Conservation (phyloP, 2,329 filamentous ascomycete species). For the Trichoderma brevicompactum region DNA sequence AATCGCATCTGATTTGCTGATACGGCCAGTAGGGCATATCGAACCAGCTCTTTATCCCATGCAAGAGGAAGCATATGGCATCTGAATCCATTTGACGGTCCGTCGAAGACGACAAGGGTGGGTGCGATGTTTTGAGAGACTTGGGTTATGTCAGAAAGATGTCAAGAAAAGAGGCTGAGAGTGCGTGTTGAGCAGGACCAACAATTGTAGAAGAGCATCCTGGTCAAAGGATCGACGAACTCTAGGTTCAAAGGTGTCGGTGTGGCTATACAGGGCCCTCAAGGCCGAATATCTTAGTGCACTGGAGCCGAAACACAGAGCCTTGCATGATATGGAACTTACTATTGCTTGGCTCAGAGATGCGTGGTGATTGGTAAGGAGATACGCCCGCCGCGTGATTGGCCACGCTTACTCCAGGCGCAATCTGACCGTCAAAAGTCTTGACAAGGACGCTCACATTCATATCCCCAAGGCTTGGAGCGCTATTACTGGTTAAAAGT, state of each 20-base stretch:
- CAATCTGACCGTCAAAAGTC: conserved; percentile 2
- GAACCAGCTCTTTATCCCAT: not conserved
- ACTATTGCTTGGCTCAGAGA: too few relatives aligned
- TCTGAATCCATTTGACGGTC: conserved; percentile 1
- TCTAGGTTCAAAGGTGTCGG: too few relatives aligned
- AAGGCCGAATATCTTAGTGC: too few relatives aligned
- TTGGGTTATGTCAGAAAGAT: too few relatives aligned
- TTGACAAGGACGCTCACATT: not conserved
- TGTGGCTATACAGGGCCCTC: too few relatives aligned
- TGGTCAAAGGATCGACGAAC: too few relatives aligned
- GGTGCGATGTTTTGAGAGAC: not conserved
- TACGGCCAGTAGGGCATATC: not conserved
- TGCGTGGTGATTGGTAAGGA: too few relatives aligned
- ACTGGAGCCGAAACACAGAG: too few relatives aligned
- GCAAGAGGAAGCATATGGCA: not conserved
- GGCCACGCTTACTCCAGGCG: not conserved
- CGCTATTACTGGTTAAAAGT: not conserved
- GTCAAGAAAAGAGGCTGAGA: too few relatives aligned
- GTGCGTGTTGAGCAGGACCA: too few relatives aligned
- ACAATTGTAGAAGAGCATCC: too few relatives aligned
- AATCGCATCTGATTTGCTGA: not conserved
- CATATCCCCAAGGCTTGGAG: not conserved
- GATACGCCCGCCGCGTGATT: too few relatives aligned
- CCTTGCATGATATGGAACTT: not conserved
- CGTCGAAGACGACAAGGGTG: not conserved